Conservation (phyloP, 139 green algal genomes). For the Asterochloris sp. region DNA sequence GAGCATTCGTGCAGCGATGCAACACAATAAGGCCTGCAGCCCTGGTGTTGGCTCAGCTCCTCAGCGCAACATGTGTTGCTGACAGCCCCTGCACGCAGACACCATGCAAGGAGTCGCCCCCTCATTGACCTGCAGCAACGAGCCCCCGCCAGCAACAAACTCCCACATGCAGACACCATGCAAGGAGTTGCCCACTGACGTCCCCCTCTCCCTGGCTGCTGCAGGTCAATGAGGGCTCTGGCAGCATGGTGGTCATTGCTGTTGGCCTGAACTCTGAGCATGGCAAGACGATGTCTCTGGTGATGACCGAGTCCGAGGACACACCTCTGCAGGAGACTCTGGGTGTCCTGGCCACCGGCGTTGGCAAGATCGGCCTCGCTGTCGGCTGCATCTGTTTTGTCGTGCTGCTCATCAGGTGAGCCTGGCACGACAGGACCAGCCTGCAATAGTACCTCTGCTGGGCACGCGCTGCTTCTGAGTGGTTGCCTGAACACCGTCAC, state of each 20-base stretch:
- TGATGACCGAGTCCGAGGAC: conserved; percentile 68
- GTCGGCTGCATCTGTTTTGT: conserved; percentile 90
- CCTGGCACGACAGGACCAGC: not conserved
- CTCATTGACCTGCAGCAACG: not conserved
- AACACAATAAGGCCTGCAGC: too few species aligned
- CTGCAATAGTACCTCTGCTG: too few species aligned
- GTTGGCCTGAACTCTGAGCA: conserved; percentile 86
- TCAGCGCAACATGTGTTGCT: not conserved
- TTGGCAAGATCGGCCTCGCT: conserved; percentile 91
- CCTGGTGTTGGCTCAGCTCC: not conserved
- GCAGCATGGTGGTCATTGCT: conserved; percentile 67
- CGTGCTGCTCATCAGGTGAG: conserved; percentile 81
- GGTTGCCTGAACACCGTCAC: too few species aligned
- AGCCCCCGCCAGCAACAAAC: not conserved
- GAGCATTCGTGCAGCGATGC: too few species aligned
- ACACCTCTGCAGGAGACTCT: conserved; percentile 94
- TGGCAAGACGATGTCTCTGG: conserved; percentile 85
- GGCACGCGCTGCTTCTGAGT: too few species aligned
- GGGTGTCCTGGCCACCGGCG: conserved; percentile 74
- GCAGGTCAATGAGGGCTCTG: conserved; percentile 83
- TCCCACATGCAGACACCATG: not conserved
- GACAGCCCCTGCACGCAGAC: not conserved
- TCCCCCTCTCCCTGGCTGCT: not conserved
- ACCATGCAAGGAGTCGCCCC: not conserved
- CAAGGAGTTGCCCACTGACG: not conserved